Percentiles rank a stretch among this genome's conserved stretches.
These are phyloP conservation scores for Melastoma malabathricum DNA, from an alignment of 345 rosid species.

Conservation along the genomic window DNA sequence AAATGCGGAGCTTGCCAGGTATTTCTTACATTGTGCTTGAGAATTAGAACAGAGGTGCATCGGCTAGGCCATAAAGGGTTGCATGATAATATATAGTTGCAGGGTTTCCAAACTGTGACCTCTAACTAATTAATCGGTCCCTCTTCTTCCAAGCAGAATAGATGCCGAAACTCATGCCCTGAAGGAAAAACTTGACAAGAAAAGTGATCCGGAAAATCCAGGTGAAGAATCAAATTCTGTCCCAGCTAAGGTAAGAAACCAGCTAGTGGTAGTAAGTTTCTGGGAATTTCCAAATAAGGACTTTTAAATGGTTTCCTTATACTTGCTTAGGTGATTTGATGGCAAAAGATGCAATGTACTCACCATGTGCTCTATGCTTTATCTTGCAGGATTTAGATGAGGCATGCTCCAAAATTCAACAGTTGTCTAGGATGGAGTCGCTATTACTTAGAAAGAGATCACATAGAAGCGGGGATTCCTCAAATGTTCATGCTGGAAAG, in stretches of 20 bases:
- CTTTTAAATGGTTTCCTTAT: too few relatives aligned
- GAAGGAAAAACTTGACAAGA: constrained; percentile 48
- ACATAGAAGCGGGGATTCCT: constrained; percentile 49
- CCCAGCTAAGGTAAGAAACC: constrained; percentile 36
- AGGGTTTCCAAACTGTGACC: not conserved
- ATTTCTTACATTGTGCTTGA: too few relatives aligned
- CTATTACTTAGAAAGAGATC: constrained; percentile 63
- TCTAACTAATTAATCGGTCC: constrained; percentile 11
- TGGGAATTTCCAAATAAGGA: too few relatives aligned
- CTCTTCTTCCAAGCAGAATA: constrained; percentile 59
- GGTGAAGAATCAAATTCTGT: constrained; percentile 23
- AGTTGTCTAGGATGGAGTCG: constrained; percentile 47
- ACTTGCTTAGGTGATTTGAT: too few relatives aligned
- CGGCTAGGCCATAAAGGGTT: too few relatives aligned
- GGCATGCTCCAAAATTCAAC: constrained; percentile 40
- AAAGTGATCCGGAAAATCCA: constrained; percentile 23
- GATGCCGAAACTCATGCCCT: constrained; percentile 61
- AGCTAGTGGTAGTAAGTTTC: too few relatives aligned
- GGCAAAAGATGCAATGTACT: not conserved
- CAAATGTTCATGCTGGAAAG: constrained; percentile 49
- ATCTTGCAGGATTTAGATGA: constrained; percentile 51
- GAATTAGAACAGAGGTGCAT: too few relatives aligned
- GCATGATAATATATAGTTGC: too few relatives aligned
- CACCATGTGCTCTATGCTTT: constrained; percentile 2
- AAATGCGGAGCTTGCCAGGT: constrained; percentile 36